Conservation (phyloP, 2,329 filamentous ascomycete genomes). For the Pezicula rhizophila region DNA sequence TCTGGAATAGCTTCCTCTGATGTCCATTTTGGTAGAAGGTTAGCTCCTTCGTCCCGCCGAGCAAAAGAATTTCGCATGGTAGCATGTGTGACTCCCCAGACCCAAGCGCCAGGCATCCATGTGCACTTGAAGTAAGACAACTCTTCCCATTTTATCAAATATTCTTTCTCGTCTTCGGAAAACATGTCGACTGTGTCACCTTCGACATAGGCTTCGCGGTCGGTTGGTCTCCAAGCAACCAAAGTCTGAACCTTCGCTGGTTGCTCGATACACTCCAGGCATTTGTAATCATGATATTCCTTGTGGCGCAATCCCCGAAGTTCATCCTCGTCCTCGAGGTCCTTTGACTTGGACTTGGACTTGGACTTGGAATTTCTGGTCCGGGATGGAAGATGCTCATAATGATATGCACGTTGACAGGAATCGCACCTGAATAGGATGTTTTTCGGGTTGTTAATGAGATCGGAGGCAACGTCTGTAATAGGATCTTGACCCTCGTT, state of each 20-base stretch:
- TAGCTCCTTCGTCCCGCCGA: constrained; percentile 58
- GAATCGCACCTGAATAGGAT: constrained; percentile 76
- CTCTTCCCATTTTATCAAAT: constrained; percentile 81
- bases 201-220: constrained; percentile 48
- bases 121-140: constrained; percentile 74
- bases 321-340: constrained; percentile 35
- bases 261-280: constrained; percentile 65
- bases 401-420: constrained; percentile 78
- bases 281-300: constrained; percentile 75
- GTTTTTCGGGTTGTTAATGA: constrained; percentile 70
- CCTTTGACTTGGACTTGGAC: no score
- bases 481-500: constrained; percentile 77
- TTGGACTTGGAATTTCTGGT: constrained; percentile 27
- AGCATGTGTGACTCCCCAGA: constrained; percentile 62
- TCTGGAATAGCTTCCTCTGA: constrained; percentile 78
- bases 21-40: constrained; percentile 60
- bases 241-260: constrained; percentile 67
- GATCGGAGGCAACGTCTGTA: constrained; percentile 50
- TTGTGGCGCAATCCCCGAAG: constrained; percentile 57
- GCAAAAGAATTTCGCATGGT: constrained; percentile 69
- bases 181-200: constrained; percentile 49
- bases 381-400: constrained; percentile 64
- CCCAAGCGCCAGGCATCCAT: constrained; percentile 89
- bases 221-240: constrained; percentile 78
- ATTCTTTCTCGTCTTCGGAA: constrained; percentile 78